Evolutionary conservation across 75 land plant genomes (phyloP), one percentile per base, ranked within the genome.

Genomic region (Larix kaempferi): DNA sequence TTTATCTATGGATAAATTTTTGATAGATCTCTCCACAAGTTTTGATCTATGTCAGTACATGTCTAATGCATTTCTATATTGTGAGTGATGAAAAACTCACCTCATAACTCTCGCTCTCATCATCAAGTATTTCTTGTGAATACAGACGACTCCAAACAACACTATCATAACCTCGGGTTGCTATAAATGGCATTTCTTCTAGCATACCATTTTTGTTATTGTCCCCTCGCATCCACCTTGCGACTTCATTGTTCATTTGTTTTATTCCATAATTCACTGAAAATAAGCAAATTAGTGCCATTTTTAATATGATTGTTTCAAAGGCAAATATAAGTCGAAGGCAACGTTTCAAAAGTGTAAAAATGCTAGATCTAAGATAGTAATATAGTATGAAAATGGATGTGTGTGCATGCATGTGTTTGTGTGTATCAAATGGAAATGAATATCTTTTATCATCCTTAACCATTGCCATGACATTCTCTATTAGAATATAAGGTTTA

Each of bases 121-220:
- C 77, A 54, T 84, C 89, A 21, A 82, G 78, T 60, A 67, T 73
- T 76, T 94, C 92, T 77, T 89, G 84, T 12, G 99, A 96, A 76
- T 96, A 96, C 77, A 96, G 77, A 73, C 99, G 86, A 80, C 87
- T 96, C 99, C 99, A 96, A 35, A 94, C 98, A 78, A 96, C 93
- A 86, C 98, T 94, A 76, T 94, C 95, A 84, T 90, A 96, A 3
- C 99, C 99, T 80, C 85, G 86, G 56, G 90, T 94, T 21, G 99
- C 99, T 57, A 92, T 82, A 57, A 96, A 96, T 56, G 98, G 96
- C 35, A 93, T 62, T 59, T 78, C 17, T 63, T 57, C 52, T 73
- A 86, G 82, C 62, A 25, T 49, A 33, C 79, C 86, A 59, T 65
- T 82, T 64, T 76, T 55, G n/a, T 83, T 87, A 57, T 54, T 57